Percentiles rank a stretch among this genome's conserved stretches.
These are phyloP conservation scores for Rhododendron vialii DNA, from an alignment of 148 eudicot species.

Conservation along the genomic window DNA sequence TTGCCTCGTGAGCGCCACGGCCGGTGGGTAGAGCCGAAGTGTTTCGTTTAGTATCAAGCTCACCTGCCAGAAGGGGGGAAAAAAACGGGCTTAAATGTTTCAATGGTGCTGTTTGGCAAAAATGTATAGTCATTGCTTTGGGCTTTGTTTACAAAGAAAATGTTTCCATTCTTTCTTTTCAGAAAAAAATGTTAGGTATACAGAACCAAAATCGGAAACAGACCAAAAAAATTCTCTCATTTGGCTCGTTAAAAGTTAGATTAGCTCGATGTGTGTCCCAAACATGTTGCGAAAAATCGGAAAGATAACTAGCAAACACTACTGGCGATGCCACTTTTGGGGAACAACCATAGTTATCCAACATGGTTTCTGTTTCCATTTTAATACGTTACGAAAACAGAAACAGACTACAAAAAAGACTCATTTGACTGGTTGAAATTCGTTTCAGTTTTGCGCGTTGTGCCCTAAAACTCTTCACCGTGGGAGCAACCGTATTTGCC, in stretches of 20 bases:
- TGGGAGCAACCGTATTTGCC: background rate
- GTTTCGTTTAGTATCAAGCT: slow-evolving; percentile 66
- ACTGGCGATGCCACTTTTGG: background rate
- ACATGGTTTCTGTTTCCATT: too few relatives aligned
- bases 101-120: background rate
- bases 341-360: background rate
- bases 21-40: slow-evolving; percentile 73
- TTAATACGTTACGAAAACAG: background rate
- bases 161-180: background rate
- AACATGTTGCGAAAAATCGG: background rate
- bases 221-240: too few relatives aligned
- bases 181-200: background rate
- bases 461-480: background rate
- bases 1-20: slow-evolving; percentile 45
- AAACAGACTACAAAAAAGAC: background rate
- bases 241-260: background rate
- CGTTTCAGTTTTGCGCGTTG: background rate
- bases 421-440: background rate
- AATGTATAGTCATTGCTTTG: background rate
- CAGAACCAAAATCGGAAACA: too few relatives aligned
- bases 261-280: background rate
- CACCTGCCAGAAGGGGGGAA: slow-evolving; percentile 28
- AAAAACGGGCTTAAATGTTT: background rate
- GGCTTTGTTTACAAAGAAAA: background rate
- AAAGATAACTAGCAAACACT: too few relatives aligned